Base-by-base conservation (phyloP, 495 filamentous ascomycete genomes). In the Annulohypoxylon maeteangense region DNA sequence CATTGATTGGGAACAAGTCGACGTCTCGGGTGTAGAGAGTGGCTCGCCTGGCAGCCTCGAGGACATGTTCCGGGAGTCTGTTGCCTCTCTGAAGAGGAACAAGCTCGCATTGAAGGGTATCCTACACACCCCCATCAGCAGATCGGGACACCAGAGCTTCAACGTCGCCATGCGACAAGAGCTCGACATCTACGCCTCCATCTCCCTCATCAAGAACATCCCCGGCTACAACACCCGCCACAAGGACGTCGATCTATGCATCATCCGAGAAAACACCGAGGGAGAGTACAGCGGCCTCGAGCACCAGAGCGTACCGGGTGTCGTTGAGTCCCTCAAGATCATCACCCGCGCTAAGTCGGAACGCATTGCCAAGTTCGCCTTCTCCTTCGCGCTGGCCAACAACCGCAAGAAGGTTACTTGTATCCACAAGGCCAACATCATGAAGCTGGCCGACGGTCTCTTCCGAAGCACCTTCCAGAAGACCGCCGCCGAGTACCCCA, bases 391-490 rank as follows among this genome's bases (percentile, higher is more conserved):
- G 14, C 90, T 97, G 47, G 95, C 96, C 75, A 99, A 98, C 86
- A 93, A 97, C 89, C 88, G 96, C 76, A 93, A 95, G 86, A 98
- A 97, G 89, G 93, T 98, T 27, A 98, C 94, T 69, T 97, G 94
- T 82, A 97, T 99, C 76, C 96, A 99, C 88, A 99, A 99, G 87
- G 96, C 95, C 78, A 99, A 98, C 86, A 99, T 99, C 85, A 99
- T 99, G 95, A 98, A 99, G 87, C 87, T 99, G 56, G 95, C 94
- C 81, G 95, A 98, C 76, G 95, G 95, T 84, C 90, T 99, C 65
- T 99, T 99, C 90, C 91, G 95, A 77, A 93, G 90, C 82, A 99
- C 95, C 50, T 95, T 98, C 88, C 91, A 97, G 83, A 88, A 90
- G 73, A 89, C 96, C 71, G 93, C 93, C 54, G 90, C 94, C 82